phyloP scores from a whole-genome alignment of 305 asterid species.

The Euphrasia arctica region DNA sequence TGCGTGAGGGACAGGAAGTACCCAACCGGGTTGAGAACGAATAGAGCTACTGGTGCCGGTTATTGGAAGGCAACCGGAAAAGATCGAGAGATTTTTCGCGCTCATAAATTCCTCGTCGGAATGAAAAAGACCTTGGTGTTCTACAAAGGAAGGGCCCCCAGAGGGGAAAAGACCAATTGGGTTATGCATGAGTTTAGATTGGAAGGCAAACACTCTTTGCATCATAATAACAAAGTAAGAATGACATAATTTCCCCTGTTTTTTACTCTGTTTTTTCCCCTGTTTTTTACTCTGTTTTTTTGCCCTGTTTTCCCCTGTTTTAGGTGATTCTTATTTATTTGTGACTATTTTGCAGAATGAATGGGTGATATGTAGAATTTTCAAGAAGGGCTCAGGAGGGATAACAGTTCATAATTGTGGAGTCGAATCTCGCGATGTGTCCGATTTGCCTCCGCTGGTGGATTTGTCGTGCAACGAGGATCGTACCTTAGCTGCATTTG shows the following conservation, averaged over 20 bases:
- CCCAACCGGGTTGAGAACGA: conserved; percentile 89
- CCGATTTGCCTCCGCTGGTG: conserved; percentile 54
- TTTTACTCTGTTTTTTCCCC: conserved; percentile 18
- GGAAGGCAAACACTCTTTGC: conserved; percentile 48
- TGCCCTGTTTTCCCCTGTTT: conserved; percentile 32
- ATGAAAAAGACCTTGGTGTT: conserved; percentile 95
- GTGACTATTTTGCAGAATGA: conserved; percentile 48
- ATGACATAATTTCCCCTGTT: conserved; percentile 32
- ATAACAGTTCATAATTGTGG: conserved; percentile 27
- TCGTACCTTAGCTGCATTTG: conserved; percentile 19
- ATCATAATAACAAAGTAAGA: conserved; percentile 26
- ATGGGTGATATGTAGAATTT: conserved; percentile 76
- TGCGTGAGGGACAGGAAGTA: conserved; percentile 76
- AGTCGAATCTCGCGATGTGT: conserved; percentile 23
- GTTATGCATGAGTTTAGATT: conserved; percentile 88
- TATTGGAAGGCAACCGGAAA: conserved; percentile 99
- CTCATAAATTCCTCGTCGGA: conserved; percentile 49
- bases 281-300: conserved; percentile 28
- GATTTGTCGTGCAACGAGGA: conserved; percentile 48
- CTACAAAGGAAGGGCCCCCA: conserved; percentile 85
- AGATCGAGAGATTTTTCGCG: conserved; percentile 65
- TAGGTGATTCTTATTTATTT: conserved; percentile 1
- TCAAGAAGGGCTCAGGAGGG: conserved; percentile 67
- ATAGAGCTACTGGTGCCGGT: conserved; percentile 85
- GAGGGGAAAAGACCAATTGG: conserved; percentile 80